Evolutionary conservation across 192 early-diverging fungal genomes (phyloP), one percentile per base, ranked within the genome.

Genomic region (Haplosporangium gracile): DNA sequence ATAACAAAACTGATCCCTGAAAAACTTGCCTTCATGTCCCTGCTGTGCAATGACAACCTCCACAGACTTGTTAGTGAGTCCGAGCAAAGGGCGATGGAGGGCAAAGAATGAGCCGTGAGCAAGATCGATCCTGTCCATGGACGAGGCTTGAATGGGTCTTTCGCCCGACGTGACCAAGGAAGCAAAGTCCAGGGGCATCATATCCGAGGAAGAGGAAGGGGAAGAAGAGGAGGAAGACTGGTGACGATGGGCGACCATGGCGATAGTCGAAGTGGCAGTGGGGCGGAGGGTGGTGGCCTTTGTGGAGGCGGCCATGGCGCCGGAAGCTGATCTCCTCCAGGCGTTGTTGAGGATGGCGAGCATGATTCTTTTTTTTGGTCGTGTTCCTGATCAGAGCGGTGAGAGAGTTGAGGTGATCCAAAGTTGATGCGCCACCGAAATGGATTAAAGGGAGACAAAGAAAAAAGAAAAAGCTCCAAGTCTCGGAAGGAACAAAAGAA

Each of bases 21-120:
- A 70, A 8, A 70, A 78, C 83, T 76, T 71, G 77, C 78, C 73
- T 84, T 75, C 70, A 65, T 63, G 26, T 42, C 36, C 22, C 47
- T 47, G 13, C 15, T 72, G 63, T 45, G 70, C 29, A 45, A 45
- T 11, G 26, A 34, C 29, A 13, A 32, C 26, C 24, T 81, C 80
- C 22, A 70, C n/a, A 32, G 77, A 71, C 26, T 38, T 69, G 40
- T 77, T 83, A 3, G 83, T 83, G 26, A 91, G 68, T 51, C 89
- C 87, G 22, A 93, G 82, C n/a, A 92, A 74, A 60, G 93, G 93
- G 51, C 92, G 89, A 76, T 93, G 90, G 18, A 91, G 78, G 7
- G 93, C 91, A 80, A 92, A 93, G 82, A 93, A 93, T 34, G 90
- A 86, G 39, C 89, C 90, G 42, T 91, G 88, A 24, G 91, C 91